Evolutionary conservation across 768 basidiomycete genomes (phyloP), one percentile per base, ranked within the genome.

Genomic region (Kwoniella botswanensis): DNA sequence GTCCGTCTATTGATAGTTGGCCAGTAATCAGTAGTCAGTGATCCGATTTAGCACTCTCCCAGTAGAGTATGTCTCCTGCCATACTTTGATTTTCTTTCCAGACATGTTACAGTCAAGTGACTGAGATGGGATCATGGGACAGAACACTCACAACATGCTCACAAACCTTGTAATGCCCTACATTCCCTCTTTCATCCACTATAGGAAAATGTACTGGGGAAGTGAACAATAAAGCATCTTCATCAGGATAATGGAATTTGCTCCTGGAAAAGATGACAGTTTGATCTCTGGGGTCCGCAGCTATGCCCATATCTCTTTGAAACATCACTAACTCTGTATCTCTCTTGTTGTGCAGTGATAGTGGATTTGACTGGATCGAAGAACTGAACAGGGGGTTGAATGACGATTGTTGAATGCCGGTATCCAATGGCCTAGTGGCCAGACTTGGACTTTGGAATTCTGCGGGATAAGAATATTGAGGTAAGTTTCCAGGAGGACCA

Each of bases 61-160:
- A 21, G 54, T 55, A 15, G 7, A 35, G 35, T 35, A 4, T 35
- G 35, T 9, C 5, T 35, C 35, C 5, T 6, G 7, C 6, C 35
- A 35, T 35, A 35, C 5, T 35, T 7, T 35, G 35, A 35, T 35
- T 9, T 35, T 6, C 35, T 35, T 35, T 35, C 7, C 35, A 35
- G 4, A 9, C 35, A 35, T 35, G 5, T 6, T 35, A 35, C 35
- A 35, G 35, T 35, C 35, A 35, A 35, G 35, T 35, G 7, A 35
- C 4, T 26, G 26, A n/a, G 1, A 17, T 11, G 9, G 26, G 29
- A 10, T 35, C 15, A 29, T 10, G 4, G 57, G 26, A 35, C 26
- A 13, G 57, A 26, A 18, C 46, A 58, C 57, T 58, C 26, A 58
- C 57, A 26, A 17, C 26, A 18, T 58, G 57, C 12, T 58, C 57